phyloP scores from a whole-genome alignment of 1,139 yeast species.

The Eremothecium cymbalariae region DNA sequence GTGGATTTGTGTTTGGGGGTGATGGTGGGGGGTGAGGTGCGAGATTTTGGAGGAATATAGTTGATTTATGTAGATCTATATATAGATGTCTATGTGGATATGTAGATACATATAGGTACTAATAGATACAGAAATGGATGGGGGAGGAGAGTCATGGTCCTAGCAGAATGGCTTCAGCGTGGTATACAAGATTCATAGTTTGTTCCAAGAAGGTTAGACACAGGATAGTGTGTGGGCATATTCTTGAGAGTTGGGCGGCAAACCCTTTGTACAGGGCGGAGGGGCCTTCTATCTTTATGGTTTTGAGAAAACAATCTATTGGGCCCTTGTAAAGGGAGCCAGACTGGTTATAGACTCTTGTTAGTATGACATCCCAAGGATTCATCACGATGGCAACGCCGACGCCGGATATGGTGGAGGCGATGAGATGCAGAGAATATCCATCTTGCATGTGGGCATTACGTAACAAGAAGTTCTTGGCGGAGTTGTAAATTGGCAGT shows the following conservation, averaged over 20 bases:
- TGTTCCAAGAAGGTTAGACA: constrained; percentile 94
- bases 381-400: constrained; percentile 95
- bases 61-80: too few species aligned
- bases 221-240: constrained; percentile 90
- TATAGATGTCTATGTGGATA: too few species aligned
- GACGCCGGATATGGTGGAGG: constrained; percentile 76
- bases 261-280: constrained; percentile 89
- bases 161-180: too few species aligned
- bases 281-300: constrained; percentile 75
- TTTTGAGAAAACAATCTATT: constrained; percentile 77
- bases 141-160: too few species aligned
- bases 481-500: constrained; percentile 80
- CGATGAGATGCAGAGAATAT: constrained; percentile 59
- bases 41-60: too few species aligned
- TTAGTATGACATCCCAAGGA: constrained; percentile 92
- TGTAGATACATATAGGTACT: too few species aligned
- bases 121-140: too few species aligned
- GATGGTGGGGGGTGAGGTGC: too few species aligned
- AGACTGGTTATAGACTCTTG: constrained; percentile 90
- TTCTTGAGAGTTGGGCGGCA: constrained; percentile 82
- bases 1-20: too few species aligned
- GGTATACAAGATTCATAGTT: constrained; percentile 57
- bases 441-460: constrained; percentile 52
- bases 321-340: constrained; percentile 83
- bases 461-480: constrained; percentile 47